Evolutionary conservation across 768 basidiomycete species (phyloP).

Genomic region (Sarcodon aspratus): DNA sequence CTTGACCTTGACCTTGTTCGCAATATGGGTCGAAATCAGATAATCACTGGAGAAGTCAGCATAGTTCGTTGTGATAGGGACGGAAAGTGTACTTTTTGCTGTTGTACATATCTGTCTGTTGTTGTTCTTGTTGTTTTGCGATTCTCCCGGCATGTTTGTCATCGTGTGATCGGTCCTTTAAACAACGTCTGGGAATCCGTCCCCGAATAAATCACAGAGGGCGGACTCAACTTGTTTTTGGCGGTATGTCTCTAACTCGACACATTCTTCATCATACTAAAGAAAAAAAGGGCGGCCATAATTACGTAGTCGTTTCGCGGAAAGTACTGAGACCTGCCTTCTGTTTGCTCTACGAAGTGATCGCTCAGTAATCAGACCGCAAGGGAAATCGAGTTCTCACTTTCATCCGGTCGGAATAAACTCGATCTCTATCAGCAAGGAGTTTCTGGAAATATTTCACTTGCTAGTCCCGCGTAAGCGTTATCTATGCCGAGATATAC

Average conservation of each 20-base stretch:
- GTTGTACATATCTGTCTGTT: conserved; percentile 66
- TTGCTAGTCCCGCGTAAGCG: conserved; percentile 32
- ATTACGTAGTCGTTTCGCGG: neutral
- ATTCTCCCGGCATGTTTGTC: conserved; percentile 69
- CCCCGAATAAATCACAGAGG: conserved; percentile 1
- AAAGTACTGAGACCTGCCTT: conserved; percentile 30
- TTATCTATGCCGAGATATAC: conserved; percentile 2
- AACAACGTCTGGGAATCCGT: neutral
- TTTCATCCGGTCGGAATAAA: conserved; percentile 59
- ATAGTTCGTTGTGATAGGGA: neutral
- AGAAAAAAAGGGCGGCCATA: neutral
- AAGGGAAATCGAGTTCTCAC: conserved; percentile 23
- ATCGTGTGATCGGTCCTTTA: conserved; percentile 53
- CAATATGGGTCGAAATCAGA: conserved; percentile 55
- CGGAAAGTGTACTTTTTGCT: conserved; percentile 56
- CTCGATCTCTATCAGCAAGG: conserved; percentile 56
- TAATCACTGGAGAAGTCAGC: conserved; percentile 38
- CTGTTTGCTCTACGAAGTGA: conserved; percentile 40
- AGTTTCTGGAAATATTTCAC: conserved; percentile 60
- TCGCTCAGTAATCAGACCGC: neutral
- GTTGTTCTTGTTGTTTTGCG: conserved; percentile 66
- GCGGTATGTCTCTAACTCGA: conserved; percentile 57
- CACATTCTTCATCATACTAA: conserved; percentile 75
- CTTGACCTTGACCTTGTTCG: conserved; percentile 58
- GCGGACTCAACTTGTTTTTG: conserved; percentile 59